Evolutionary conservation across 2,329 filamentous ascomycete genomes (phyloP).

Genomic region (Microcyclosporella mali): DNA sequence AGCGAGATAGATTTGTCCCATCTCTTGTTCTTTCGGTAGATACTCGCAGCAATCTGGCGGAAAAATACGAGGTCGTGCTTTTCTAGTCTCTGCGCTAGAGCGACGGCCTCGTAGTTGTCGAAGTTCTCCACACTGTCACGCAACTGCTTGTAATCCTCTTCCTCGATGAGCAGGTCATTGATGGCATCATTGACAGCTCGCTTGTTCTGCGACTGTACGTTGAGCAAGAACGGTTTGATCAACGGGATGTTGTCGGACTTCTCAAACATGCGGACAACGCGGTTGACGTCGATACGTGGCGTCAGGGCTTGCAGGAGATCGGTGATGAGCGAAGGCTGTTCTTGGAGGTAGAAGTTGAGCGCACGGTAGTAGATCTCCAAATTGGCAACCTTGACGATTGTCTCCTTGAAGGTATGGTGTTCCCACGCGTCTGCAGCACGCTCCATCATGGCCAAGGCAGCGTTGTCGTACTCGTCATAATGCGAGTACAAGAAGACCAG

Average conservation of each 20-base stretch:
- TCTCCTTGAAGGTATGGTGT: slow-evolving; percentile 99
- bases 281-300: slow-evolving; percentile 93
- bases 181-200: slow-evolving; percentile 96
- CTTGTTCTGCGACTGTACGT: slow-evolving; percentile 96
- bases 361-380: slow-evolving; percentile 98
- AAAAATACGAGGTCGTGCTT: slow-evolving; percentile 99
- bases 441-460: slow-evolving; percentile 95
- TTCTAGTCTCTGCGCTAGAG: slow-evolving; percentile 85
- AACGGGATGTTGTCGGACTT: slow-evolving; percentile 96
- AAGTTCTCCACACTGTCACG: slow-evolving; percentile 97
- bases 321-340: slow-evolving; percentile 92
- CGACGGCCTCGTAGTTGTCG: slow-evolving; percentile 96
- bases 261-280: slow-evolving; percentile 98
- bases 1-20: slow-evolving; percentile 99
- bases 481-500: slow-evolving; percentile 97
- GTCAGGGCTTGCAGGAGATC: slow-evolving; percentile 88
- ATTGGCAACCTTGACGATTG: slow-evolving; percentile 94
- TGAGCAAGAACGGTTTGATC: slow-evolving; percentile 97
- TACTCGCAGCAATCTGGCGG: slow-evolving; percentile 94
- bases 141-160: slow-evolving; percentile 98
- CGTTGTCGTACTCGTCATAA: slow-evolving; percentile 98
- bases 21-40: slow-evolving; percentile 99
- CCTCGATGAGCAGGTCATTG: slow-evolving; percentile 94
- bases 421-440: slow-evolving; percentile 97
- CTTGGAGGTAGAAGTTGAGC: slow-evolving; percentile 93